Evolutionary conservation across 1,284 basidiomycete species (phyloP), one percentile per base, ranked within the genome.

Genomic region (Blastosporella zonata): DNA sequence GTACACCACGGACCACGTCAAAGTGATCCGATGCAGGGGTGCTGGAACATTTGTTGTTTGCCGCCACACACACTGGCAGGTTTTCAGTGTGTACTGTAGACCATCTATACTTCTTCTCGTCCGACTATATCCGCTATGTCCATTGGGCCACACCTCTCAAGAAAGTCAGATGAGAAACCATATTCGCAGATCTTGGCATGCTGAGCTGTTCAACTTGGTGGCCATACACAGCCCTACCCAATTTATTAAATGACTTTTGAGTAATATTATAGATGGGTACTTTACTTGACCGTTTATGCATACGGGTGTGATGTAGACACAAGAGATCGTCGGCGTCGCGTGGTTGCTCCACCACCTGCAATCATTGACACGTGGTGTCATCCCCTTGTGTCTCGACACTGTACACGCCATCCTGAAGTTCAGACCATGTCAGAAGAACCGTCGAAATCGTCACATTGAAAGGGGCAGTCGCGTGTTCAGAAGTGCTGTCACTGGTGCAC

Each of bases 401-500:
- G 33, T 17, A 12, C 20, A 20, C 2, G 23, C 10, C 25, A 10
- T 33, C 20, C 18, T 31, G 31, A 33, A 28, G 25, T 39, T 46
- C 28, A 33, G 10, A n/a, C 13, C 10, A 46, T 49, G 40, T 47
- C 44, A 10, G 43, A 25, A 22, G 35, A 37, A 35, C 13, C 17
- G 13, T 33, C 38, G 22, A 51, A 51, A 43, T 31, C 34, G 50
- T 34, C 53, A 47, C 45, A 46, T 18, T 59, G 50, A 45, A 60
- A 60, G 43, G 57, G 56, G 23, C 54, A 59, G 39, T 62, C 60
- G 45, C 57, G 55, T 44, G 57, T 61, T 15, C 52, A 60, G 12
- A 60, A 60, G 33, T 41, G 49, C 15, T 61, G 60, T 49, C 60
- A 60, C 35, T 61, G 57, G 61, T 61, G 60, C 42, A 47, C 46